Evolutionary conservation across 108 stramenopile genomes (phyloP).

Genomic region (Cylindrotheca closterium): DNA sequence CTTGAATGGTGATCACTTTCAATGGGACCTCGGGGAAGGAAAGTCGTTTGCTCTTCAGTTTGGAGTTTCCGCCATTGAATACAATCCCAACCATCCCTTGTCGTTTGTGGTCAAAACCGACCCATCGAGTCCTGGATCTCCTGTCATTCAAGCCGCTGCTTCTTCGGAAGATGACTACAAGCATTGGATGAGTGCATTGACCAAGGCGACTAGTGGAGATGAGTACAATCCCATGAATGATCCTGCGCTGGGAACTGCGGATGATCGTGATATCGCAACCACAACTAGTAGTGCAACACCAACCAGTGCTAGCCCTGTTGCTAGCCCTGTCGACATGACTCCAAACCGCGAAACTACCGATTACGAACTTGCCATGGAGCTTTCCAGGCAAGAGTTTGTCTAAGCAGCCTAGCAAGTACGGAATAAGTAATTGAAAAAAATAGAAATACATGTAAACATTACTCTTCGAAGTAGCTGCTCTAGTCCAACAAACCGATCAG

Average conservation of each 20-base stretch:
- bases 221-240: constrained; percentile 10
- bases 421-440: too few species aligned
- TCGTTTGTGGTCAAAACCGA: constrained; percentile 37
- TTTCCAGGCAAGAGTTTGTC: not conserved
- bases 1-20: constrained; percentile 17
- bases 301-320: too few species aligned
- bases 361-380: not conserved
- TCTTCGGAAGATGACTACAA: constrained; percentile 32
- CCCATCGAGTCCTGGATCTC: constrained; percentile 26
- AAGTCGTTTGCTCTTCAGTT: constrained; percentile 22
- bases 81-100: constrained; percentile 38
- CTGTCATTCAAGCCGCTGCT: constrained; percentile 39
- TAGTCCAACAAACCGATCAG: too few species aligned
- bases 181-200: constrained; percentile 41
- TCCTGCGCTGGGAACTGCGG: not conserved
- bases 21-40: constrained; percentile 28
- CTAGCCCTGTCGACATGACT: too few species aligned
- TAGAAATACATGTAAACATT: too few species aligned
- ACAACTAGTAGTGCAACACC: too few species aligned
- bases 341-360: not conserved
- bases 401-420: too few species aligned
- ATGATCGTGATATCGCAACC: not conserved
- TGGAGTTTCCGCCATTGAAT: constrained; percentile 36
- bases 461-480: too few species aligned
- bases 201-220: constrained; percentile 28